Evolutionary conservation across 441 rosid species (phyloP).

Genomic region (Viola pubescens): DNA sequence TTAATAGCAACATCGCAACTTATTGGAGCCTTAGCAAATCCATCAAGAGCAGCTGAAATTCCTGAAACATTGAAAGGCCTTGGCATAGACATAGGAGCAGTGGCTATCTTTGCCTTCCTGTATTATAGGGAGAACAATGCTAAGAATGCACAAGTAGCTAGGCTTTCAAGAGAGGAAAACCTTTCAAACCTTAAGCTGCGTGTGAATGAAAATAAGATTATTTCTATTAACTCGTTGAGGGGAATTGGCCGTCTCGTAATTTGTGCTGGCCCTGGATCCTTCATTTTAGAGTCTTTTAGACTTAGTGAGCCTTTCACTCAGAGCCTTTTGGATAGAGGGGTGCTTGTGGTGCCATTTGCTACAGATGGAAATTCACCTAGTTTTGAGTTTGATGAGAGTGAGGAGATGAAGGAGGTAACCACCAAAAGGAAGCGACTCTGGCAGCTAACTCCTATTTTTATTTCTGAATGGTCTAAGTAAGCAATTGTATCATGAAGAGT

Average conservation of each 20-base stretch:
- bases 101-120: slow-evolving; percentile 61
- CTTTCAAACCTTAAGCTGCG: slow-evolving; percentile 83
- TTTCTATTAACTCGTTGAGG: slow-evolving; percentile 52
- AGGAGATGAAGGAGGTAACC: slow-evolving; percentile 43
- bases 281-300: slow-evolving; percentile 58
- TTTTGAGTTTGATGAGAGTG: slow-evolving; percentile 57
- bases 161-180: slow-evolving; percentile 83
- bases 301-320: slow-evolving; percentile 66
- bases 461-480: slow-evolving; percentile 76
- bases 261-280: slow-evolving; percentile 69
- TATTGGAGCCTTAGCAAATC: slow-evolving; percentile 63
- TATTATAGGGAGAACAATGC: slow-evolving; percentile 67
- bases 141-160: slow-evolving; percentile 64
- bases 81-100: slow-evolving; percentile 72
- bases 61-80: slow-evolving; percentile 55
- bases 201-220: slow-evolving; percentile 49
- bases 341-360: slow-evolving; percentile 71
- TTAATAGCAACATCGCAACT: slow-evolving; percentile 69
- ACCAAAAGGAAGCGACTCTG: slow-evolving; percentile 63
- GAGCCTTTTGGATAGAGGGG: slow-evolving; percentile 77
- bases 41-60: slow-evolving; percentile 56
- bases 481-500: slow-evolving; percentile 13
- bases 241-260: slow-evolving; percentile 81
- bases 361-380: slow-evolving; percentile 57
- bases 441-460: slow-evolving; percentile 37